Evolutionary conservation across 106 monocot species (phyloP).

Genomic region (Platanthera zijinensis): DNA sequence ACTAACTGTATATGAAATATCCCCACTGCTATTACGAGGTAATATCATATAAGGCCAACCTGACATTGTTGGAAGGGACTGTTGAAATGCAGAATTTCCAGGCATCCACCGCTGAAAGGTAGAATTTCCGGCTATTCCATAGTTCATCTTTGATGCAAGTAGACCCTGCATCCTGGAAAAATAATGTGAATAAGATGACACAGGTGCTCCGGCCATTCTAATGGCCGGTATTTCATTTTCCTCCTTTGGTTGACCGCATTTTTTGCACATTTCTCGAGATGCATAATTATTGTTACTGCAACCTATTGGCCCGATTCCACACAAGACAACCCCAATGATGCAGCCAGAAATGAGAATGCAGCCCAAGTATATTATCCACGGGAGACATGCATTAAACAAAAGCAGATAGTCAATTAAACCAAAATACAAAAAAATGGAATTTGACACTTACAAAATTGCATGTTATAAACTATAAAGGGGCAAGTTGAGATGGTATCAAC

Average conservation of each 20-base stretch:
- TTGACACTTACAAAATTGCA: neutral
- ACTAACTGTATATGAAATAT: constrained; percentile 20
- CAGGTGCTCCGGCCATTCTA: constrained; percentile 49
- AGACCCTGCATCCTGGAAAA: constrained; percentile 52
- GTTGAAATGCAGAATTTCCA: constrained; percentile 39
- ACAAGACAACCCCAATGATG: constrained; percentile 12
- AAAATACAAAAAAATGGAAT: neutral
- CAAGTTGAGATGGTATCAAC: too few species aligned
- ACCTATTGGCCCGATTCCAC: constrained; percentile 54
- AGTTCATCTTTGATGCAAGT: constrained; percentile 58
- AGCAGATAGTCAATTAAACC: constrained; percentile 12
- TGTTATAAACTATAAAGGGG: neutral
- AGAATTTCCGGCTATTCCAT: constrained; percentile 34
- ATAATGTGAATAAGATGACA: constrained; percentile 71
- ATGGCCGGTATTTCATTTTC: constrained; percentile 78
- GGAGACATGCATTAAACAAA: constrained; percentile 29
- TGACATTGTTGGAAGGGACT: constrained; percentile 31
- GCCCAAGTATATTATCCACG: constrained; percentile 18
- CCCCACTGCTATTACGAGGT: constrained; percentile 19
- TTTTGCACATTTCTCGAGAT: constrained; percentile 95
- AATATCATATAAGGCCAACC: constrained; percentile 47
- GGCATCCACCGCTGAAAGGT: constrained; percentile 37
- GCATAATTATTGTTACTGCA: constrained; percentile 99
- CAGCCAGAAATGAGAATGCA: constrained; percentile 17
- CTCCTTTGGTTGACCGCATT: constrained; percentile 90